Evolutionary conservation across 2,329 filamentous ascomycete species (phyloP).

Genomic region (Aspergillus sp.): DNA sequence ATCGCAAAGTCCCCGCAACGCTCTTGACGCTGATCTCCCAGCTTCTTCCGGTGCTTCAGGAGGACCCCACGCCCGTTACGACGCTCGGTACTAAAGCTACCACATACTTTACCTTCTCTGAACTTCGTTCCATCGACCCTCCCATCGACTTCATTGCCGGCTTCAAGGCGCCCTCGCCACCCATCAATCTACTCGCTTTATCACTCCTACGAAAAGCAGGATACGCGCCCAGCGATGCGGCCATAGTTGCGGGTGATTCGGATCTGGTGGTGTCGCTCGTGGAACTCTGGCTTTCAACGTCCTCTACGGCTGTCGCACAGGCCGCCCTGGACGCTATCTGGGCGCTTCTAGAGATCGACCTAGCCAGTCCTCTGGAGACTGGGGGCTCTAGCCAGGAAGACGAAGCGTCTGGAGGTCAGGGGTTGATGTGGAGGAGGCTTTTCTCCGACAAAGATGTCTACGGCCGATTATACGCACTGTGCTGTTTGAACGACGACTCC

Average conservation of each 20-base stretch:
- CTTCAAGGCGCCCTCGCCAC: slow-evolving; percentile 48
- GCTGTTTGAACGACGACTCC: slow-evolving; percentile 42
- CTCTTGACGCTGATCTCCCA: slow-evolving; percentile 48
- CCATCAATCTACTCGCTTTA: slow-evolving; percentile 57
- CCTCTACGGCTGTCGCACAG: slow-evolving; percentile 54
- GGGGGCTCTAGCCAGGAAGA: slow-evolving; percentile 17
- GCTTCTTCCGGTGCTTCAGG: slow-evolving; percentile 52
- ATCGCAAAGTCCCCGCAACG: slow-evolving; percentile 34
- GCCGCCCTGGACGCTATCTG: slow-evolving; percentile 53
- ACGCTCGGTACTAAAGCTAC: slow-evolving; percentile 52
- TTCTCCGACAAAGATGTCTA: slow-evolving; percentile 62
- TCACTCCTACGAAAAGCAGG: slow-evolving; percentile 57
- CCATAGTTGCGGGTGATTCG: slow-evolving; percentile 56
- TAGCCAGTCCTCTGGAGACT: slow-evolving; percentile 31
- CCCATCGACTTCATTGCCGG: slow-evolving; percentile 55
- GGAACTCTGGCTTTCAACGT: slow-evolving; percentile 57
- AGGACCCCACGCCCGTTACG: slow-evolving; percentile 56
- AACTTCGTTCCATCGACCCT: slow-evolving; percentile 48
- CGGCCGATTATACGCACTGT: slow-evolving; percentile 54
- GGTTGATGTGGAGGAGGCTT: slow-evolving; percentile 60
- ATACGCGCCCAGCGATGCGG: slow-evolving; percentile 51
- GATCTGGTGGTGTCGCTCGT: slow-evolving; percentile 55
- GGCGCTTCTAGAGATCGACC: slow-evolving; percentile 52
- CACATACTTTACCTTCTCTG: slow-evolving; percentile 48
- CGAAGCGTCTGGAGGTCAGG: slow-evolving; percentile 40